Evolutionary conservation across 306 rosid genomes (phyloP), one percentile per base, ranked within the genome.

Genomic region (Rubus parviflorus): DNA sequence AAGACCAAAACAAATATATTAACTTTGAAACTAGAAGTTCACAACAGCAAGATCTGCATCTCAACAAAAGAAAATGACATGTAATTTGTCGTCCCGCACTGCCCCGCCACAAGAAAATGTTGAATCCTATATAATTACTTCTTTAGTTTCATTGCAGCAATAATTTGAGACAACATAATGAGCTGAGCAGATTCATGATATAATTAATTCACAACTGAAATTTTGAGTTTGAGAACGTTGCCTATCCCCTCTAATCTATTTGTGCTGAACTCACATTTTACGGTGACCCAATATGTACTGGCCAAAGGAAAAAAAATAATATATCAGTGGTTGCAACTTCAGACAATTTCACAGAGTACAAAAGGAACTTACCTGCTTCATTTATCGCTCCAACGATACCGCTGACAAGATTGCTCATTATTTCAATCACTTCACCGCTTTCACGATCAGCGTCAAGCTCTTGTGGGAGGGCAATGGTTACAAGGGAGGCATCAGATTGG

Each of bases 391-490:
- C 58, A 42, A 81, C 22, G 20, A 81, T 47, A 16, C 8, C 51
- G 30, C 48, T 42, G 72, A 81, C 52, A 42, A 48, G 19, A 23
- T 47, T 23, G 70, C n/a, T 51, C 77, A 81, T 69, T 14, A 17
- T 62, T 61, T 61, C 51, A 51, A 81, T 75, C n/a, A 10, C 77
- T 69, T 23, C 57, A 61, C 57, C 43, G 41, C 7, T 20, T 51
- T 70, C 73, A 61, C 58, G 51, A 63, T 17, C 25, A 66, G n/a
- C 52, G 4, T 62, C 45, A 37, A 81, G 68, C 84, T 70, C 73
- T 64, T 5, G 72, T 16, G 67, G 84, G 7, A 76, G 5, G 52
- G 38, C 73, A 22, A 81, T 69, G 43, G 80, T 81, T 64, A 81
- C 66, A 0, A 81, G 2, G 58, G 80, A 81, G 7, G 80, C 47